These are phyloP conservation scores for Oryza coarctata DNA, from an alignment of 176 grass and related monocot species.

Conservation along the genomic window DNA sequence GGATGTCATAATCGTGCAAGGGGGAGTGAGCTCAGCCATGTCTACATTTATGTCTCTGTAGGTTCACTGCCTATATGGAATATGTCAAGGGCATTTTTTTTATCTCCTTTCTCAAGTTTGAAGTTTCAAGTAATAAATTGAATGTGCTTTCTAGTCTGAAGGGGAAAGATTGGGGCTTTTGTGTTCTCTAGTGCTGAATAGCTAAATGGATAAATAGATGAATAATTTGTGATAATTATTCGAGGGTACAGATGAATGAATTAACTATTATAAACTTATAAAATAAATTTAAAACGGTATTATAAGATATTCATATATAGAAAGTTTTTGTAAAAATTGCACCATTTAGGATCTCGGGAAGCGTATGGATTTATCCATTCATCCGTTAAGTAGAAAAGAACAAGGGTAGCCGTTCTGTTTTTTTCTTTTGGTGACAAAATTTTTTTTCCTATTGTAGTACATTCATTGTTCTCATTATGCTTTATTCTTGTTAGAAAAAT, in stretches of 20 bases:
- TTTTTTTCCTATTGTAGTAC: background rate
- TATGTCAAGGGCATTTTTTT: background rate
- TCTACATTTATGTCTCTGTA: background rate
- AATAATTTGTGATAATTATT: no score
- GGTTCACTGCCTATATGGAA: background rate
- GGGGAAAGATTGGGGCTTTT: background rate
- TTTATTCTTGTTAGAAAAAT: background rate
- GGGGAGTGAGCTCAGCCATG: background rate
- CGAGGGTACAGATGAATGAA: no score
- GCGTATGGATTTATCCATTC: no score
- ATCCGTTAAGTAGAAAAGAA: no score
- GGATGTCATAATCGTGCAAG: background rate
- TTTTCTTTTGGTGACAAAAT: background rate
- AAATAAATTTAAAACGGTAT: no score
- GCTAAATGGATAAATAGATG: no score
- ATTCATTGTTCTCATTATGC: background rate
- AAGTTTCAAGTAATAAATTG: background rate
- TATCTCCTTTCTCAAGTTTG: background rate
- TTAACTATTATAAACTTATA: no score
- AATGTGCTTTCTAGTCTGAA: background rate
- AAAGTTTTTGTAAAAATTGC: no score
- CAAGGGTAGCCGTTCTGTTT: no score
- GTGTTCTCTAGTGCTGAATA: no score
- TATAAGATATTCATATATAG: no score
- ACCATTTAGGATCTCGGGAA: no score